Evolutionary conservation across 192 early-diverging fungal genomes (phyloP), one percentile per base, ranked within the genome.

Genomic region (Entomortierella lignicola): DNA sequence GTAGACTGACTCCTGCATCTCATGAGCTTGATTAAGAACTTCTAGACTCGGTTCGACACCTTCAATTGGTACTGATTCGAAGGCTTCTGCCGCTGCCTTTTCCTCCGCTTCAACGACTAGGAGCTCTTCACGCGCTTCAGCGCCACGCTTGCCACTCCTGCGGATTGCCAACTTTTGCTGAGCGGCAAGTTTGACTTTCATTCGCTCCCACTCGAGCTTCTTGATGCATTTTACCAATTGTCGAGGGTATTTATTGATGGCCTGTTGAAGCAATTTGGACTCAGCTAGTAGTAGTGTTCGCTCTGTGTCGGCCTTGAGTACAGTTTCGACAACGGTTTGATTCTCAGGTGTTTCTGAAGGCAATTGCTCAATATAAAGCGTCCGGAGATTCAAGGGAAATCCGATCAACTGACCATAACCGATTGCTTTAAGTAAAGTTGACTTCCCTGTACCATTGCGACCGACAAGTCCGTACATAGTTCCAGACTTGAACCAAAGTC

Each of bases 331-430:
- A 1, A 91, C 86, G 59, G 75, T 88, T 43, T 77, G 67, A 10
- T 66, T 56, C 42, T 69, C 75, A 11, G 75, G 75, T 11, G 72
- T 81, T 31, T 85, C 81, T 12, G 87, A 88, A 31, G 92, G 90
- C 47, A 96, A 71, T 71, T 96, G 96, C 69, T 92, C 90, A 60
- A 98, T 90, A 70, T 95, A 92, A 25, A 96, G 83, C 3, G 92
- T 90, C 42, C 86, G 77, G 57, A 97, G 73, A 79, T 96, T 96
- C 39, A 88, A 85, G 0, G 96, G 95, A 37, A 95, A 91, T 1
- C 96, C 96, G 29, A 94, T 85, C 20, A 98, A 65, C 15, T 83
- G 65, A 12, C 86, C 85, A 29, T 90, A 66, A 11, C 86, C 93
- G 26, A 94, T 86, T 26, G 84, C 72, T 61, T 87, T 84, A 50